phyloP scores from a whole-genome alignment of 1,139 yeast species.

The Yamadazyma triangularis region DNA sequence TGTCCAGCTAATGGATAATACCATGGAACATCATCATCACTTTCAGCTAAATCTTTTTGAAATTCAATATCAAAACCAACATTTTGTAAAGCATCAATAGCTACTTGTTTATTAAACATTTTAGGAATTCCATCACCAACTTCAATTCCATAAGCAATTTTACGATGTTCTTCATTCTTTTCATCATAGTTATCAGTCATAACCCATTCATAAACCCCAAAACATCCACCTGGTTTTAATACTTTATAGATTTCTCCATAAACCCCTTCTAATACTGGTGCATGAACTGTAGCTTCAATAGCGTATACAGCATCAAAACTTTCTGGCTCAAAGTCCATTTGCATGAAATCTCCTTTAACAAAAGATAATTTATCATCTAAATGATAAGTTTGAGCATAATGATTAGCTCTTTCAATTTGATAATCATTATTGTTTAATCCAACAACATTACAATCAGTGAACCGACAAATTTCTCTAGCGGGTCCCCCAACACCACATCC shows the following conservation, averaged over 20 bases:
- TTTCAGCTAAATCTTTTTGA: conserved; percentile 79
- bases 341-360: conserved; percentile 98
- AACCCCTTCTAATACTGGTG: conserved; percentile 95
- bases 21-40: conserved; percentile 90
- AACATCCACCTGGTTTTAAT: conserved; percentile 90
- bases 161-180: conserved; percentile 82
- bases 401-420: conserved; percentile 88
- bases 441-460: conserved; percentile 80
- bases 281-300: conserved; percentile 97
- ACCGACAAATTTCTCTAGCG: conserved; percentile 91
- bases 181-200: conserved; percentile 95
- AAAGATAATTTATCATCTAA: conserved; percentile 72
- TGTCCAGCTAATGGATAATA: conserved; percentile 96
- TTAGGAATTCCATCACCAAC: conserved; percentile 98
- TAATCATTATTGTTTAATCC: conserved; percentile 97
- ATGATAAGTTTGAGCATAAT: conserved; percentile 64
- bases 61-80: conserved; percentile 85
- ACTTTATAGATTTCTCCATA: conserved; percentile 93
- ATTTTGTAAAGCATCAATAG: conserved; percentile 75
- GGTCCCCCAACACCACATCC: conserved; percentile 99
- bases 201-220: conserved; percentile 99
- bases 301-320: conserved; percentile 96
- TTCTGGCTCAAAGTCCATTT: conserved; percentile 90
- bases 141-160: conserved; percentile 95
- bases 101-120: conserved; percentile 84